Evolutionary conservation across 2,329 filamentous ascomycete species (phyloP).

Genomic region (Diaporthe ampelina): DNA sequence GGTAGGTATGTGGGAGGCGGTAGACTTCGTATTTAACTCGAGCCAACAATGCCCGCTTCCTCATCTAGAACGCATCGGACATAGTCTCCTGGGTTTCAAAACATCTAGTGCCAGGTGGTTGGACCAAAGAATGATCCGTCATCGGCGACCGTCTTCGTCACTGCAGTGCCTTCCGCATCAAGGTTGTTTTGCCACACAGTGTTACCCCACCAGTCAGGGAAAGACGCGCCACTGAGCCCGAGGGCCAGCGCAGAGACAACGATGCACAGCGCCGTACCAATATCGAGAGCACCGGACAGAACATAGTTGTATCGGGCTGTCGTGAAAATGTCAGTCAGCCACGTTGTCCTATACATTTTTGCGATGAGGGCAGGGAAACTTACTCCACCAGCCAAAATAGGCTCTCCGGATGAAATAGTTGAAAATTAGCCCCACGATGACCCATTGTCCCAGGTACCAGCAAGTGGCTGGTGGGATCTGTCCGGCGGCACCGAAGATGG

Average conservation of each 20-base stretch:
- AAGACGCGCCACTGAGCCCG: slow-evolving; percentile 57
- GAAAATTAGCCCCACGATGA: slow-evolving; percentile 68
- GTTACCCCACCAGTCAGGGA: slow-evolving; percentile 68
- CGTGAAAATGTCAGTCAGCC: slow-evolving; percentile 9
- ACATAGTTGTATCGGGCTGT: slow-evolving; percentile 70
- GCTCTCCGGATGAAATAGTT: slow-evolving; percentile 65
- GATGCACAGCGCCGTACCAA: slow-evolving; percentile 70
- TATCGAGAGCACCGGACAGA: slow-evolving; percentile 69
- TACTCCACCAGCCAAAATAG: slow-evolving; percentile 69
- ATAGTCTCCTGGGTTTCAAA: neutral
- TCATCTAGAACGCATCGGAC: neutral
- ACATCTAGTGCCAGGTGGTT: slow-evolving; percentile 44
- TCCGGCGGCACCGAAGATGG: slow-evolving; percentile 65
- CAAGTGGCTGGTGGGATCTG: slow-evolving; percentile 69
- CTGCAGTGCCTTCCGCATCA: slow-evolving; percentile 44
- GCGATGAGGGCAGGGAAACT: slow-evolving; percentile 32
- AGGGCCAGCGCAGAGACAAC: slow-evolving; percentile 65
- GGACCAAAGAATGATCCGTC: slow-evolving; percentile 49
- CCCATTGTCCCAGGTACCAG: slow-evolving; percentile 68
- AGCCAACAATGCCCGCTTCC: neutral
- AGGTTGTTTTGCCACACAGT: slow-evolving; percentile 38
- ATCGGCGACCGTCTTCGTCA: slow-evolving; percentile 48
- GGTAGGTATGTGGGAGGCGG: too few species aligned
- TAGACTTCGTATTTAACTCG: neutral
- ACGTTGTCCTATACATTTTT: neutral